Evolutionary conservation across 495 filamentous ascomycete species (phyloP).

Genomic region (Aspergillus ellipticus): DNA sequence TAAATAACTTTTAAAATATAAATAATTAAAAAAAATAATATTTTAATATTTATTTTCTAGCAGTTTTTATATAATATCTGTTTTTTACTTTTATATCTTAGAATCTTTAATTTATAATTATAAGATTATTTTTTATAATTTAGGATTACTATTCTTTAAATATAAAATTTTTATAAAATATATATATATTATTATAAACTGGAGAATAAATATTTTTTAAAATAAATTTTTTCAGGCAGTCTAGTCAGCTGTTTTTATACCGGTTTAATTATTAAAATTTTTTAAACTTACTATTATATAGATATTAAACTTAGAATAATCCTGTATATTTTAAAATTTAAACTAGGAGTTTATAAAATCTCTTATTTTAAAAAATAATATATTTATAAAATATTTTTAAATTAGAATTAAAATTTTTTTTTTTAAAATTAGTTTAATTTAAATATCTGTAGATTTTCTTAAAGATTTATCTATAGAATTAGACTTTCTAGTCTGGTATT

Average conservation of each 20-base stretch:
- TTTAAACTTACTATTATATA: neutral
- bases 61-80: neutral
- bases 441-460: neutral
- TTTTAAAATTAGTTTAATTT: neutral
- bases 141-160: neutral
- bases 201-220: neutral
- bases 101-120: neutral
- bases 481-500: neutral
- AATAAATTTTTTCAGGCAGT: neutral
- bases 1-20: neutral
- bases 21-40: neutral
- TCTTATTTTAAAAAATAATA: neutral
- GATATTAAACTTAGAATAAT: neutral
- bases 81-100: neutral
- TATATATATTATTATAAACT: neutral
- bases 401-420: neutral
- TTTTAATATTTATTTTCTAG: neutral
- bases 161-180: neutral
- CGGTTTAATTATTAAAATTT: neutral
- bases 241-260: neutral
- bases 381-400: neutral
- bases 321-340: neutral
- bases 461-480: neutral
- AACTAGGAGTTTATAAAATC: too few species aligned
- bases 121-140: neutral